Base-by-base conservation (phyloP, 2,329 filamentous ascomycete species). In the Spiromastix sp. region DNA sequence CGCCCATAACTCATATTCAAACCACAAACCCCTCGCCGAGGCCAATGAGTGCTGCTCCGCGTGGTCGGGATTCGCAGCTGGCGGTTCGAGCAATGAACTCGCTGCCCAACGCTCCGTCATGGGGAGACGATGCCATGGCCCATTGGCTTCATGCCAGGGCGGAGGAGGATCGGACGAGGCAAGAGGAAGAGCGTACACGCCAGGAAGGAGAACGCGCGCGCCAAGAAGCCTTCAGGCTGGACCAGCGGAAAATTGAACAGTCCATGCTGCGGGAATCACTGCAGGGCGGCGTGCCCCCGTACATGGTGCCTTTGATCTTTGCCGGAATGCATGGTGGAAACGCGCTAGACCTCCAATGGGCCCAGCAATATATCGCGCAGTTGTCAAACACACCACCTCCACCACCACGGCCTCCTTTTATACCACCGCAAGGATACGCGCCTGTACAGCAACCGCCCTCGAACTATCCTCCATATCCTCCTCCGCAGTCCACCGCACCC, bases 301-400 rank as follows among this genome's bases (percentile, higher is more conserved):
- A 78, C 22, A 74, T 86, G 70, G 71, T 86, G 17, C 82, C 82
- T 5, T 63, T 85, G 40, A 76, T 87, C 16, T 85, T 87, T 56
- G 74, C 78, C 9, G 78, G 79, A 28, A 79, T 85, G 68, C 72
- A 72, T 30, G 78, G 77, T 25, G 76, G 75, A 22, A 49, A 7
- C 6, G n/a, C n/a, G n/a, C n/a, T n/a, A n/a, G 64, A 67, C 36
- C 56, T 82, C 35, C 80, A 85, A 51, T 79, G 72, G 71, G 72
- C 74, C 9, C 79, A 84, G 50, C 77, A 82, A 48, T 76, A 73
- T 48, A 68, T 79, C 54, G 63, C 67, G 4, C 59, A 58, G 34
- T 42, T 59, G 50, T 37, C 61, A 11, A 5, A 29, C 19, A n/a
- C 34, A 36, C n/a, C 19, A 15, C 9, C 18, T 13, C 8, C 18